Conservation (phyloP, 768 basidiomycete genomes). For the Xanthoconium purpureum region DNA sequence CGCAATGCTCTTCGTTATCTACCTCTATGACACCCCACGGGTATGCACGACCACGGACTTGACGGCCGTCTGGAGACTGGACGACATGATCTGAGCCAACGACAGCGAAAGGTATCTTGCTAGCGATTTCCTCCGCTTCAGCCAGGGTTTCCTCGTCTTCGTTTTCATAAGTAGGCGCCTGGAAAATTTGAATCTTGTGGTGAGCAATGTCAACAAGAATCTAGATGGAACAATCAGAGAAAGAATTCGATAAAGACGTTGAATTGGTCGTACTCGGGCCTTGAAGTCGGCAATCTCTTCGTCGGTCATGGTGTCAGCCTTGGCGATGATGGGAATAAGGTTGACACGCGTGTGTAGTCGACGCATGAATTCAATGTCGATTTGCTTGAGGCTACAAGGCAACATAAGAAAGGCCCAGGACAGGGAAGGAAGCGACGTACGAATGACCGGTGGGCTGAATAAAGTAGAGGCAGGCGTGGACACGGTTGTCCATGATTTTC, state of each 20-base stretch:
- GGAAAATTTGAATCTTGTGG: constrained; percentile 97
- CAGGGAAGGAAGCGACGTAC: constrained; percentile 44
- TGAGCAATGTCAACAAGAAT: constrained; percentile 90
- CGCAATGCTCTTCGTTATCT: constrained; percentile 98
- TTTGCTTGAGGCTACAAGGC: constrained; percentile 80
- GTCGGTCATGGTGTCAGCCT: constrained; percentile 96
- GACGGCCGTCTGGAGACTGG: constrained; percentile 78
- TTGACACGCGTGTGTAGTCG: constrained; percentile 97
- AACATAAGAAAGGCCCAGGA: not conserved
- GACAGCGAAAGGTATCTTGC: constrained; percentile 98
- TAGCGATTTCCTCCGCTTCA: constrained; percentile 95
- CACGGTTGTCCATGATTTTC: constrained; percentile 94
- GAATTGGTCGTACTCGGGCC: constrained; percentile 59
- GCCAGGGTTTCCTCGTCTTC: constrained; percentile 98
- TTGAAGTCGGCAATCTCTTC: constrained; percentile 94
- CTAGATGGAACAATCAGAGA: constrained; percentile 37
- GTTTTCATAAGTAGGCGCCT: constrained; percentile 95
- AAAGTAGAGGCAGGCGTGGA: constrained; percentile 98
- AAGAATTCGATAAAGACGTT: not conserved
- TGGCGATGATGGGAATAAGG: constrained; percentile 97
- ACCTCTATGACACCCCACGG: constrained; percentile 99
- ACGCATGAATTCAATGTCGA: constrained; percentile 99
- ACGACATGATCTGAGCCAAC: constrained; percentile 91
- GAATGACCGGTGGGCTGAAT: constrained; percentile 98
- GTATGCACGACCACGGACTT: constrained; percentile 92